Conservation (phyloP, 1,139 yeast genomes). For the Yamadazyma kanchanaburiensis region DNA sequence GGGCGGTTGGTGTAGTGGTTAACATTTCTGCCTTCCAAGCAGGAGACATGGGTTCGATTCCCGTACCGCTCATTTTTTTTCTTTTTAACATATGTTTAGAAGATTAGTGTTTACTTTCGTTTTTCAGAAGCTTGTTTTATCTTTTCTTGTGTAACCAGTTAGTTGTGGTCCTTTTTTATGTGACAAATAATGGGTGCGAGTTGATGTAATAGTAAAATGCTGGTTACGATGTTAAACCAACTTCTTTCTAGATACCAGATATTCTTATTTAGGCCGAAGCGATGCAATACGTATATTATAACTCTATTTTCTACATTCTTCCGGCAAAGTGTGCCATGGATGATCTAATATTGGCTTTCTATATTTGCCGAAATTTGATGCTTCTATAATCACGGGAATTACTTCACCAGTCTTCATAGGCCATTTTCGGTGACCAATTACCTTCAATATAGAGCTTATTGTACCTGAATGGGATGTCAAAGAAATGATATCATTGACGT, state of each 20-base stretch:
- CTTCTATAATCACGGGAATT: slow-evolving; percentile 19
- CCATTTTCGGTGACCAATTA: slow-evolving; percentile 23
- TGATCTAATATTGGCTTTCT: slow-evolving; percentile 11
- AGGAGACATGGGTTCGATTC: slow-evolving; percentile 77
- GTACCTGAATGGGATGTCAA: slow-evolving; percentile 35
- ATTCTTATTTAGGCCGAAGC: no score
- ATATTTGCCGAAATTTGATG: slow-evolving; percentile 9
- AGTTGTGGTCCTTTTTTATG: no score
- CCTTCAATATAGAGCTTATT: slow-evolving; percentile 26
- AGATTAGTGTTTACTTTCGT: no score
- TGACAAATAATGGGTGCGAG: no score
- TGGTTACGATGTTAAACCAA: no score
- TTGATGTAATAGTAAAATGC: no score
- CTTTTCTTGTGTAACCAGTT: no score
- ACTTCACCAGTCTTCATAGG: slow-evolving; percentile 19
- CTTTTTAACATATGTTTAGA: no score
- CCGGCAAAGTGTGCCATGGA: slow-evolving; percentile 14
- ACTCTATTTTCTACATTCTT: no score
- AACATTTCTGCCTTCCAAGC: slow-evolving; percentile 68
- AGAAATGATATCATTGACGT: slow-evolving; percentile 24
- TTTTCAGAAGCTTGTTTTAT: no score
- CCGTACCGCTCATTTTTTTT: slow-evolving; percentile 61
- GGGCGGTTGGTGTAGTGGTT: slow-evolving; percentile 54
- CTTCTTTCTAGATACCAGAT: no score
- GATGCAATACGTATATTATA: no score